Conservation (phyloP, 805 yeast genomes). For the Tetrapisispora fleetii region DNA sequence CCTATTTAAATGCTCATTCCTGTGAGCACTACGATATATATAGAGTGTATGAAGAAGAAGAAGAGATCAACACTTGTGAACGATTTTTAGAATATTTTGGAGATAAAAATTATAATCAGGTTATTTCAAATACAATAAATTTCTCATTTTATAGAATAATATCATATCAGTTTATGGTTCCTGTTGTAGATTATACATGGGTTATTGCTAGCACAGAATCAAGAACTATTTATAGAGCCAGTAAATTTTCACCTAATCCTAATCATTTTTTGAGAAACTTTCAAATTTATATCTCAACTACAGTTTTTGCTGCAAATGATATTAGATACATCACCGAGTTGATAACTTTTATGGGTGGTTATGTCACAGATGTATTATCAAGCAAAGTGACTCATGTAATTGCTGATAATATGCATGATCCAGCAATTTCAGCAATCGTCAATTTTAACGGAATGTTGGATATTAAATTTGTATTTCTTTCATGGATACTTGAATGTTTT, state of each 20-base stretch:
- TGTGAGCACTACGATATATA: conserved; percentile 1
- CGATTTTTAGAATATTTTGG: neutral
- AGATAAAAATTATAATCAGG: conserved; percentile 10
- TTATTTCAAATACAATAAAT: conserved; percentile 14
- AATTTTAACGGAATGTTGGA: conserved; percentile 3
- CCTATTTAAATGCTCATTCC: neutral
- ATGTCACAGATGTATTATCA: conserved; percentile 46
- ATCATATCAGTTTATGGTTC: conserved; percentile 23
- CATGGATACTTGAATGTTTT: conserved; percentile 71
- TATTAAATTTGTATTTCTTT: conserved; percentile 59
- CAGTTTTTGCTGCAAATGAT: conserved; percentile 51
- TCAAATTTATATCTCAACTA: conserved; percentile 50
- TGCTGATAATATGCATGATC: conserved; percentile 46
- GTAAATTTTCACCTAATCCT: conserved; percentile 59
- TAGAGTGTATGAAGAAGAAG: neutral
- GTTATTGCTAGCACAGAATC: conserved; percentile 13
- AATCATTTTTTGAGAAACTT: conserved; percentile 51
- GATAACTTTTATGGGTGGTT: conserved; percentile 63
- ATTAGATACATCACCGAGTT: conserved; percentile 55
- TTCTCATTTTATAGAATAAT: conserved; percentile 24
- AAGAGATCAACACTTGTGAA: neutral
- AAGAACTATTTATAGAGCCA: conserved; percentile 17
- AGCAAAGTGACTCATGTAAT: conserved; percentile 73
- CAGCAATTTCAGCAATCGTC: conserved; percentile 46
- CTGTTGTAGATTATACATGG: conserved; percentile 26